Evolutionary conservation across 2,329 filamentous ascomycete genomes (phyloP).

Genomic region (Coniochaeta ligniaria): DNA sequence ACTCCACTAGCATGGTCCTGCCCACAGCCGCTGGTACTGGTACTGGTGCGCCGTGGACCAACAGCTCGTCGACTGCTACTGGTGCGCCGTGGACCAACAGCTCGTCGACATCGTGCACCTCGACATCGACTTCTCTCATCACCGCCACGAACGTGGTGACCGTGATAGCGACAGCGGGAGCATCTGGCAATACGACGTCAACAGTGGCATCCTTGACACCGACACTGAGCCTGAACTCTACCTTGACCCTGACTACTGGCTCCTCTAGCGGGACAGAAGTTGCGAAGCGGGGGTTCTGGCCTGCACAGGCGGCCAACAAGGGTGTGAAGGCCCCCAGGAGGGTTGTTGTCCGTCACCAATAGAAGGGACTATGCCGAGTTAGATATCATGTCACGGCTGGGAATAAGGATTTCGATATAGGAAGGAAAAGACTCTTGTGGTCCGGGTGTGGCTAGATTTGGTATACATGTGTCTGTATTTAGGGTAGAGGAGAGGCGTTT

Average conservation of each 20-base stretch:
- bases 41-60: background rate
- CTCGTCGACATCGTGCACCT: background rate
- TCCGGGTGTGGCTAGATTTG: background rate
- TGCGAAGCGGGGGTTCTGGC: background rate
- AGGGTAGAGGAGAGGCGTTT: background rate
- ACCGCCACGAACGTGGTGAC: slow-evolving; percentile 1
- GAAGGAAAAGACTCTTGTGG: background rate
- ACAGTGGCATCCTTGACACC: background rate
- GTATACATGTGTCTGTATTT: background rate
- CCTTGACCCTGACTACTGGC: background rate
- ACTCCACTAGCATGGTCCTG: background rate
- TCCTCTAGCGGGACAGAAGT: background rate
- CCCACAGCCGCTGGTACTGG: background rate
- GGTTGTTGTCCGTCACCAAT: background rate
- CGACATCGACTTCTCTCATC: background rate
- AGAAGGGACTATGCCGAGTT: background rate
- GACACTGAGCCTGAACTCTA: background rate
- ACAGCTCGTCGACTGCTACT: background rate
- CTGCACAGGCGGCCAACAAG: background rate
- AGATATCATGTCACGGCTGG: background rate
- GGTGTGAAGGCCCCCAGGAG: background rate
- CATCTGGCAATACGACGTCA: background rate
- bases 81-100: background rate
- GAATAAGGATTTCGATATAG: background rate
- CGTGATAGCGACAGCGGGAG: background rate